Base-by-base conservation (phyloP, 2,329 filamentous ascomycete genomes). In the Escovopsis sp. region DNA sequence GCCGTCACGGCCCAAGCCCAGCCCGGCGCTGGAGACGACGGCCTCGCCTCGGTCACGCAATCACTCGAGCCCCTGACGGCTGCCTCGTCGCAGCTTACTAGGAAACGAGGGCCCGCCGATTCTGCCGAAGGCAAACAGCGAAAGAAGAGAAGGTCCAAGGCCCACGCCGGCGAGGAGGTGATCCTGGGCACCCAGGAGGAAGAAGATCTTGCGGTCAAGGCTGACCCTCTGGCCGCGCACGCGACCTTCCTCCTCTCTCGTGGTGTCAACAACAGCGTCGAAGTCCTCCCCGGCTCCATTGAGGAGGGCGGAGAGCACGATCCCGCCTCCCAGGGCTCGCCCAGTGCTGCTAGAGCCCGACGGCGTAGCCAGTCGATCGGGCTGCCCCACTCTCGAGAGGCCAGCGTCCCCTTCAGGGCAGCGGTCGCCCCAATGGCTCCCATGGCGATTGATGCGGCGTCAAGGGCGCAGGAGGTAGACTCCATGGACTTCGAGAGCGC, bases 61-160 rank as follows among this genome's bases (percentile, higher is more conserved):
- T 35, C 41, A 14, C 36, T 39, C 25, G 46, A 51, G 9, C 48
- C 46, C 18, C 35, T 34, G 4, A 35, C 36, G 3, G 33, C 41
- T 19, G 37, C 45, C 27, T 43, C 47, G 17, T 39, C 45, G 3
- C 47, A 50, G 14, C 35, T 45, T 13, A 57, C 51, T 39, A 51
- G 52, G 42, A 58, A 57, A 40, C 52, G 55, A 43, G 56, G 51
- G 37, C 37, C 46, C 1, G 48, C 51, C 4, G 48, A 50, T 34
- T 47, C 48, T 3, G 35, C 42, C 5, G 53, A 55, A 9, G 45
- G 45, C n/a, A 54, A 54, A 38, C 44, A 46, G 23, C 45, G 48
- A 18, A 59, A 57, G 46, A 59, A 57, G 44, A 45, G 43, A 14
- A 54, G 46, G 27, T 43, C 50, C 10, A 39, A 44, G 17, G 36